Conservation (phyloP, 2,329 filamentous ascomycete species). For the Cladophialophora bantiana region DNA sequence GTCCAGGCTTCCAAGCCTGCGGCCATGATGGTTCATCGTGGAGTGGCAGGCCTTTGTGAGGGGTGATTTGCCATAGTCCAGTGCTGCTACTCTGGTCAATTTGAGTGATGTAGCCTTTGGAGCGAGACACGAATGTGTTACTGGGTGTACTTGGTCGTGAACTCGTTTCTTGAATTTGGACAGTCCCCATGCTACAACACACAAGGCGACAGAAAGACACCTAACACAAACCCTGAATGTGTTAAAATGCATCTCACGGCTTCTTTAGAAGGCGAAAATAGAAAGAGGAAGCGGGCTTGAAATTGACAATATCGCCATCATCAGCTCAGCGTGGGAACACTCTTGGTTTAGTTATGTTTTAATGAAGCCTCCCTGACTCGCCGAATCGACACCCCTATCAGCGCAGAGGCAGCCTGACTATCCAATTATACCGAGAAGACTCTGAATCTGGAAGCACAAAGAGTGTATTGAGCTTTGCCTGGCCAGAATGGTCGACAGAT, state of each 20-base stretch:
- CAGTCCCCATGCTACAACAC: background rate
- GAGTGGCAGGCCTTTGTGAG: background rate
- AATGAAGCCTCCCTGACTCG: too few species aligned
- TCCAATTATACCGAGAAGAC: background rate
- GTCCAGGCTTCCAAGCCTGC: background rate
- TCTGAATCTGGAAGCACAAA: background rate
- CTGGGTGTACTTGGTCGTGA: background rate
- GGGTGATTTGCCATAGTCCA: slow-evolving; percentile 2
- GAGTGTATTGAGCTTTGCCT: background rate
- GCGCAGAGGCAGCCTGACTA: too few species aligned
- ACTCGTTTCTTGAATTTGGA: background rate
- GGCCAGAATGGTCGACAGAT: background rate
- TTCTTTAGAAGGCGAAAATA: background rate
- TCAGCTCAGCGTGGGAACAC: background rate
- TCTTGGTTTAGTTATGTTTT: too few species aligned
- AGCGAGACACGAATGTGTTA: background rate
- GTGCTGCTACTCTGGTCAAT: background rate
- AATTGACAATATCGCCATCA: background rate
- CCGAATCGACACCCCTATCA: background rate
- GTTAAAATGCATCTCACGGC: background rate
- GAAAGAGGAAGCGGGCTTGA: background rate
- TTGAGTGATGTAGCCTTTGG: background rate
- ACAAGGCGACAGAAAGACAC: background rate
- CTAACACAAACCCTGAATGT: background rate
- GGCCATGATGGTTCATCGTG: background rate